Percentiles rank a stretch among this genome's conserved stretches.
phyloP scores from a whole-genome alignment of 2,329 filamentous ascomycete species.

The Colletotrichum destructivum region DNA sequence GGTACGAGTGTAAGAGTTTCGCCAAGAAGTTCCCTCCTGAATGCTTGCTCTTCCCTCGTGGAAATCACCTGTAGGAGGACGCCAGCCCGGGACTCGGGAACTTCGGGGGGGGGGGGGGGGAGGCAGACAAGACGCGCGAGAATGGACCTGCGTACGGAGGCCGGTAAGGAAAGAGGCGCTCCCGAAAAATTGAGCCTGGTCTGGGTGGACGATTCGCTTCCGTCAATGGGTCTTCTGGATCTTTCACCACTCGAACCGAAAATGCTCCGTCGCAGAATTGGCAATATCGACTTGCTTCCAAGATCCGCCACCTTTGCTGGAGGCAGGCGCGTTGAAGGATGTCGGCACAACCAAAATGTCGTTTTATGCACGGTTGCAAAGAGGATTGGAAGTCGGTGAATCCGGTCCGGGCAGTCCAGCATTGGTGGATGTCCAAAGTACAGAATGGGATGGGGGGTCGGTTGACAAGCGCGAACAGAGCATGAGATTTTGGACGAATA shows the following conservation, averaged over 20 bases:
- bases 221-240: background rate
- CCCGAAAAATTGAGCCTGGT: conserved; percentile 6
- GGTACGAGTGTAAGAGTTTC: background rate
- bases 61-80: background rate
- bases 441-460: background rate
- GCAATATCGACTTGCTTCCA: background rate
- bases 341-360: background rate
- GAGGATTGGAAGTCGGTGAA: conserved; percentile 9
- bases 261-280: background rate
- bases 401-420: conserved; percentile 19
- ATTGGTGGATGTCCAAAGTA: conserved; percentile 1
- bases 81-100: background rate
- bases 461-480: conserved; percentile 8
- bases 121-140: background rate
- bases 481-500: conserved; percentile 3
- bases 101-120: background rate
- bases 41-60: background rate
- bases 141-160: conserved; percentile 6
- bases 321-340: background rate
- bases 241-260: background rate
- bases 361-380: conserved; percentile 6
- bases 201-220: conserved; percentile 2
- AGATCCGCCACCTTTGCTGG: background rate
- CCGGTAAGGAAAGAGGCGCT: conserved; percentile 1
- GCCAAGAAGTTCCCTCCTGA: background rate